Evolutionary conservation across 345 rosid species (phyloP).

Genomic region (Erysimum cheiranthoides): DNA sequence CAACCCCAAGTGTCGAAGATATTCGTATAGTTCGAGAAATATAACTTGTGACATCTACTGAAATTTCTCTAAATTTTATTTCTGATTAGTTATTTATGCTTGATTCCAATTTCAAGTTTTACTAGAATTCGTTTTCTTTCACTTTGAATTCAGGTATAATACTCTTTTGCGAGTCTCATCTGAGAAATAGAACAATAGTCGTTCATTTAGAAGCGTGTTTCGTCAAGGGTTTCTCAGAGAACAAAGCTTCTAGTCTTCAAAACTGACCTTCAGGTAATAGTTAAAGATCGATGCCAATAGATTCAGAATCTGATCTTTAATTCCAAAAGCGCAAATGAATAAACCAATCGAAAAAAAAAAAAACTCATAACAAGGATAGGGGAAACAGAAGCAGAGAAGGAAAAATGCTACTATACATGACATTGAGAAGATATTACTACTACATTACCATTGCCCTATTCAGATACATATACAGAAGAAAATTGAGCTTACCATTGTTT

Average conservation of each 20-base stretch:
- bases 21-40: too few species aligned
- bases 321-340: constrained; percentile 2
- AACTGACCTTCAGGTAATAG: background rate
- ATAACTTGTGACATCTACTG: background rate
- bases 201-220: background rate
- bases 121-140: background rate
- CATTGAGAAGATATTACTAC: constrained; percentile 36
- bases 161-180: background rate
- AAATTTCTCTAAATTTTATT: background rate
- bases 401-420: constrained; percentile 38
- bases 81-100: background rate
- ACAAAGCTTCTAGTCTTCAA: background rate
- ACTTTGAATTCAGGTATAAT: background rate
- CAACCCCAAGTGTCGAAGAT: too few species aligned
- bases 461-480: constrained; percentile 42
- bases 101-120: background rate
- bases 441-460: constrained; percentile 33
- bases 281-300: background rate
- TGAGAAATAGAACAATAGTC: background rate
- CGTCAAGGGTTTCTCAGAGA: background rate
- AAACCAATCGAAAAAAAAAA: background rate
- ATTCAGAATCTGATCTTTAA: background rate
- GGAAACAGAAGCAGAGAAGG: constrained; percentile 16
- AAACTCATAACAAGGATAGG: background rate
- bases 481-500: constrained; percentile 34